phyloP scores from a whole-genome alignment of 1,284 basidiomycete species.

The Flammula alnicola region DNA sequence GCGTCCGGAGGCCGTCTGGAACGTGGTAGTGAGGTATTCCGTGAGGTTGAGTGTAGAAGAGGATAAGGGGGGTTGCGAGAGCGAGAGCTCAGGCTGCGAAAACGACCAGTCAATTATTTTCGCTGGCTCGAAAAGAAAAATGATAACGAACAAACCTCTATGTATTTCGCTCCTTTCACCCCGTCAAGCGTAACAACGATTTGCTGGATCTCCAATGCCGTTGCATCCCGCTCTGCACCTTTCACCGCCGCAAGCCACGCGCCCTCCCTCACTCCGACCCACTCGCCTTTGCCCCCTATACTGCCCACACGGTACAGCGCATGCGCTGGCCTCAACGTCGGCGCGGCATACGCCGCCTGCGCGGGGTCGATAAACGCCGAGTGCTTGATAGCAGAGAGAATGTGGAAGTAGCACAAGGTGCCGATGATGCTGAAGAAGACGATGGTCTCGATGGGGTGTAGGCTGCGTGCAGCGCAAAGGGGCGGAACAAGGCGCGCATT shows the following conservation, averaged over 20 bases:
- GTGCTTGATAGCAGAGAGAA: constrained; percentile 85
- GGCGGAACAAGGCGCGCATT: constrained; percentile 62
- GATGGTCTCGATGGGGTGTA: constrained; percentile 84
- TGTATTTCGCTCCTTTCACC: constrained; percentile 5
- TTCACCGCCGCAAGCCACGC: constrained; percentile 49
- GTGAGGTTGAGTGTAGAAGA: constrained; percentile 54
- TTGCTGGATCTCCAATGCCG: constrained; percentile 66
- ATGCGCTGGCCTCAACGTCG: constrained; percentile 56
- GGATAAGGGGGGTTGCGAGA: constrained; percentile 35
- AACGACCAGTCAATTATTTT: too few relatives aligned
- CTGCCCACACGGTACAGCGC: constrained; percentile 52
- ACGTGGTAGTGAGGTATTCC: constrained; percentile 46
- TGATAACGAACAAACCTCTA: constrained; percentile 26
- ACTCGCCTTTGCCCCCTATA: too few relatives aligned
- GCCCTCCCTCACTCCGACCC: constrained; percentile 57
- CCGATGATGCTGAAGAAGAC: constrained; percentile 86
- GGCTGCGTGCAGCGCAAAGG: constrained; percentile 67
- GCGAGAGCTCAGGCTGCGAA: constrained; percentile 27
- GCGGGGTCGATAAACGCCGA: constrained; percentile 68
- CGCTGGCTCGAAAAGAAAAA: too few relatives aligned
- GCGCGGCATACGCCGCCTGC: constrained; percentile 34
- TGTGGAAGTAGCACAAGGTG: constrained; percentile 91
- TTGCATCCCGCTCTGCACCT: constrained; percentile 32
- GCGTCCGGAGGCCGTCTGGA: constrained; percentile 45
- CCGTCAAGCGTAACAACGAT: constrained; percentile 59